Conservation (phyloP, 345 rosid species). For the Rhodamnia rubescens region DNA sequence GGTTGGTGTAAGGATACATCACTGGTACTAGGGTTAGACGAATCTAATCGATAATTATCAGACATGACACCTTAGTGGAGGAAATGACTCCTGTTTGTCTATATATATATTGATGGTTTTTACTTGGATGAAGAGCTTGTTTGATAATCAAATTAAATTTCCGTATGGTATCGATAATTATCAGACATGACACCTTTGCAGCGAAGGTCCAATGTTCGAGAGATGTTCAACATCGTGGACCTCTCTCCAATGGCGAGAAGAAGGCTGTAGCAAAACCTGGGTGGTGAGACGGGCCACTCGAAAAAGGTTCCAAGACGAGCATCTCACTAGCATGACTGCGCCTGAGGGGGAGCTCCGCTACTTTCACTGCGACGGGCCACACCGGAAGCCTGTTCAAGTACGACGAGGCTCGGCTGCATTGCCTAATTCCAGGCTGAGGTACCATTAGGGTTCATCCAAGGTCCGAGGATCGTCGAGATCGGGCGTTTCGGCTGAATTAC, state of each 20-base stretch:
- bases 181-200: no score
- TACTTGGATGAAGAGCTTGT: not conserved
- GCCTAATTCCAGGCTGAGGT: not conserved
- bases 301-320: not conserved
- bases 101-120: not conserved
- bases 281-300: not conserved
- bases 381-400: not conserved
- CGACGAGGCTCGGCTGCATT: not conserved
- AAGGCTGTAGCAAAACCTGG: not conserved
- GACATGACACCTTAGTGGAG: not conserved
- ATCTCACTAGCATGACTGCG: not conserved
- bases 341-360: not conserved
- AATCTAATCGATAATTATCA: not conserved
- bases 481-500: not conserved
- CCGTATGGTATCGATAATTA: no score
- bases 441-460: no score
- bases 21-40: not conserved
- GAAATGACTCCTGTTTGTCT: not conserved
- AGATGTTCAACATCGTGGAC: not conserved
- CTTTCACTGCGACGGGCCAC: not conserved
- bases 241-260: not conserved
- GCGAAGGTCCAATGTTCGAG: not conserved
- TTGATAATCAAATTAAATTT: not conserved
- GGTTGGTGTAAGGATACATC: not conserved
- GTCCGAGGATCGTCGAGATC: not conserved